Base-by-base conservation (phyloP, 495 filamentous ascomycete genomes). In the Neurospora sp. region DNA sequence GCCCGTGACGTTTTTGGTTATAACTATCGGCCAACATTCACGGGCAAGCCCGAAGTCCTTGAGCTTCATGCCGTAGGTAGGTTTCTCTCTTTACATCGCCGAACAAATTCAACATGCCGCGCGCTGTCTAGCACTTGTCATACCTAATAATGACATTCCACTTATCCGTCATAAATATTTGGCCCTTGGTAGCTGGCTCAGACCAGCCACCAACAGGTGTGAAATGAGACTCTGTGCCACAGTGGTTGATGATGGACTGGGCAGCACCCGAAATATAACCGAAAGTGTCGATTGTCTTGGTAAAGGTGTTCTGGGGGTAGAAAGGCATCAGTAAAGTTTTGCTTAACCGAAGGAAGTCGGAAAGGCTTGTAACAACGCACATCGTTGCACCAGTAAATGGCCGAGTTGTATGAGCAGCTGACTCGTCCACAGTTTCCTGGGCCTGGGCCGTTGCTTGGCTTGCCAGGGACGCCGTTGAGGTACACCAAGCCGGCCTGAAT, bases 361-460 rank as follows among this genome's bases (percentile, higher is more conserved):
- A 40, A 5, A 40, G 11, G 0, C 0, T 40, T 40, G 0, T 40
- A 0, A 44, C 69, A 0, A 44, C 69, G 39, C 35, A 76, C 72
- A 69, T 82, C 80, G 39, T 82, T 82, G 72, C 80, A 82, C 75
- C 77, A 76, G 2, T 35, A 79, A 18, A 82, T 80, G 3, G 76
- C 79, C 0, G 74, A 66, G 18, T 69, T 69, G n/a, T 77, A 76
- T 2, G 71, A 74, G 70, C 81, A 82, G 38, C 72, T 75, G 11
- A 82, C 74, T 3, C 79, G 75, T 0, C 69, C 73, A 69, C 81
- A 82, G 37, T 69, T 66, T 6, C 74, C 23, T 0, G 78, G 79
- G 5, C 80, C 80, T 6, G 78, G 59, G 3, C 31, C 75, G n/a
- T 75, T 73, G 18, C 35, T 31, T 27, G 72, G 76, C 12, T 31